Conservation (phyloP, 1,284 basidiomycete species). For the Retiboletus flavoniger region DNA sequence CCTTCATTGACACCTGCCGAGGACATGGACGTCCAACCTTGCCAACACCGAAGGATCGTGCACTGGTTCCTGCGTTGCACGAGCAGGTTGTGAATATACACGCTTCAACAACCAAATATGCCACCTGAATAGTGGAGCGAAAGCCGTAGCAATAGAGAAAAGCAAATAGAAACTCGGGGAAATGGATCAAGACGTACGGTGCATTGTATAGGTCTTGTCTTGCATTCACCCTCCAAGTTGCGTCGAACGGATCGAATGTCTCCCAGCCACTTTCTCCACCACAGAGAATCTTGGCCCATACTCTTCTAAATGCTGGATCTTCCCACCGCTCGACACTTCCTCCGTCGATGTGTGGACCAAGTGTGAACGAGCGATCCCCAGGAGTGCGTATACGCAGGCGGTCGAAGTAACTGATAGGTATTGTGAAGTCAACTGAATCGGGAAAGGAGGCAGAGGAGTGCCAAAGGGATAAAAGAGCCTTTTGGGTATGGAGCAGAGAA, state of each 20-base stretch:
- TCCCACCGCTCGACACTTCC: slow-evolving; percentile 81
- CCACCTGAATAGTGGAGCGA: background rate
- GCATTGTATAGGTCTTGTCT: slow-evolving; percentile 56
- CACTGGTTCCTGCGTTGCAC: slow-evolving; percentile 53
- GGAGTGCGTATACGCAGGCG: slow-evolving; percentile 72
- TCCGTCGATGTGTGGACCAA: slow-evolving; percentile 77
- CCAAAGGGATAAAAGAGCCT: slow-evolving; percentile 61
- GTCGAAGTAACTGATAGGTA: slow-evolving; percentile 74
- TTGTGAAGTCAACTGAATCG: slow-evolving; percentile 48
- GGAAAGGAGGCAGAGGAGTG: slow-evolving; percentile 40
- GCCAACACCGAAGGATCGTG: slow-evolving; percentile 75
- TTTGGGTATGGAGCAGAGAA: slow-evolving; percentile 49
- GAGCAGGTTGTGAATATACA: background rate
- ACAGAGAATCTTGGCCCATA: slow-evolving; percentile 55
- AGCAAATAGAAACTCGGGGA: no score
- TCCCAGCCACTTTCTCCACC: slow-evolving; percentile 49
- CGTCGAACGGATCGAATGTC: slow-evolving; percentile 59
- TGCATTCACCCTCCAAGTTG: slow-evolving; percentile 50
- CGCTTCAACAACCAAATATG: background rate
- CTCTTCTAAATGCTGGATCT: slow-evolving; percentile 58
- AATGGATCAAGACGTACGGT: slow-evolving; percentile 36
- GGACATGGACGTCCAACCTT: slow-evolving; percentile 73
- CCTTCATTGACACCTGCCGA: slow-evolving; percentile 65
- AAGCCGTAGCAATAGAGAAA: background rate
- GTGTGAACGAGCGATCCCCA: slow-evolving; percentile 58